Percentiles rank a stretch among this genome's conserved stretches.
Conservation (phyloP, 306 rosid species). For the Erythrophleum fordii region DNA sequence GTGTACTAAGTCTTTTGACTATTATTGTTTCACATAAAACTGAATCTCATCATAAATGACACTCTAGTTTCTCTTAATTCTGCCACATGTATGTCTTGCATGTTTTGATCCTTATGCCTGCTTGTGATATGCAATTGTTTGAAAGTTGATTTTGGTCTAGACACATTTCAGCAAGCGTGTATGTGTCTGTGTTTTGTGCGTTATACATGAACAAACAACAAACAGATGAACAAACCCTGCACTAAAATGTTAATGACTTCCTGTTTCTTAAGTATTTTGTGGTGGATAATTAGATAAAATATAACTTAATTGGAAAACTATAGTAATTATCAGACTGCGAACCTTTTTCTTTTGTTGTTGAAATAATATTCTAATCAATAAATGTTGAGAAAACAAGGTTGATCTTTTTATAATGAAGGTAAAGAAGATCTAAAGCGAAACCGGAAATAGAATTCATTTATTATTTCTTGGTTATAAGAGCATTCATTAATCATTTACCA, state of each 20-base stretch:
- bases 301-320: not conserved
- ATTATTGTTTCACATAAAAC: not conserved
- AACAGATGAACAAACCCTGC: not conserved
- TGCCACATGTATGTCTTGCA: not conserved
- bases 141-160: not conserved
- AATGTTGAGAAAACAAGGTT: too few species aligned
- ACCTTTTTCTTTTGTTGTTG: not conserved
- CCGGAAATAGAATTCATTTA: slow-evolving; percentile 1
- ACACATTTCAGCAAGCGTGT: not conserved
- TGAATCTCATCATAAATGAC: not conserved
- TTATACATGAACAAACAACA: not conserved
- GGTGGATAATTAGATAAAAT: not conserved
- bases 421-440: not conserved
- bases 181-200: not conserved
- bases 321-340: not conserved
- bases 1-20: not conserved
- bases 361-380: too few species aligned
- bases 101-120: not conserved
- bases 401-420: not conserved
- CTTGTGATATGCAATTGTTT: not conserved
- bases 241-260: too few species aligned
- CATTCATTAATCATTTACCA: not conserved
- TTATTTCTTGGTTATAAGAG: slow-evolving; percentile 4
- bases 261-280: slow-evolving; percentile 15
- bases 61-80: not conserved